Conservation (phyloP, 192 early-diverging fungal genomes). For the Paraglomus brasilianum region DNA sequence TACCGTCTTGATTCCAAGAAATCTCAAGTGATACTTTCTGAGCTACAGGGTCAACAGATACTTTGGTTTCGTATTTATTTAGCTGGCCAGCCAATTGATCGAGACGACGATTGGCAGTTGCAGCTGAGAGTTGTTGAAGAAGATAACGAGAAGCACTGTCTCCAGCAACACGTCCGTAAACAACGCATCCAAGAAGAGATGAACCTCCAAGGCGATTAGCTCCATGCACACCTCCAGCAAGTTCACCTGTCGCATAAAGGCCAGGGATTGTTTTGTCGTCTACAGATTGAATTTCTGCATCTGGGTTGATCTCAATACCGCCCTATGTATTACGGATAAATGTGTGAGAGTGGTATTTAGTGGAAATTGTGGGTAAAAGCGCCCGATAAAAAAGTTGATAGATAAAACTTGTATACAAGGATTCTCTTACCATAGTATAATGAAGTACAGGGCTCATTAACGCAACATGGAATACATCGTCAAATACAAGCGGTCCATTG, state of each 20-base stretch:
- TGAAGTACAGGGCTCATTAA: slow-evolving; percentile 80
- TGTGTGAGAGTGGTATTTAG: neutral
- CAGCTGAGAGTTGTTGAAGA: slow-evolving; percentile 51
- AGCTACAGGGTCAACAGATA: slow-evolving; percentile 48
- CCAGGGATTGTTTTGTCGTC: slow-evolving; percentile 68
- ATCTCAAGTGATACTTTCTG: slow-evolving; percentile 55
- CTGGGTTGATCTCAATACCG: slow-evolving; percentile 79
- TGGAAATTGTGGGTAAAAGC: neutral
- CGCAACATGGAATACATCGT: slow-evolving; percentile 63
- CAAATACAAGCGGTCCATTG: slow-evolving; percentile 53
- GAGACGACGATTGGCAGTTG: slow-evolving; percentile 58
- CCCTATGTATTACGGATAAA: slow-evolving; percentile 55
- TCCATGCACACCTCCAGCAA: slow-evolving; percentile 94
- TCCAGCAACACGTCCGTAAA: slow-evolving; percentile 94
- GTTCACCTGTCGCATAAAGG: slow-evolving; percentile 88
- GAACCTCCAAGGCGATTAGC: slow-evolving; percentile 95
- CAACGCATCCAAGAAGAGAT: slow-evolving; percentile 92
- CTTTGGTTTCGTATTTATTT: slow-evolving; percentile 41
- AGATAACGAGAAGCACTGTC: slow-evolving; percentile 61
- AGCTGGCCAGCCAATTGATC: slow-evolving; percentile 61
- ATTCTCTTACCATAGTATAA: slow-evolving; percentile 76
- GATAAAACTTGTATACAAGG: slow-evolving; percentile 39
- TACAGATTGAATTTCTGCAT: slow-evolving; percentile 58
- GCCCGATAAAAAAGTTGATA: slow-evolving; percentile 29
- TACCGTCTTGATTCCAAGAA: slow-evolving; percentile 41